Percentiles rank a stretch among this genome's conserved stretches.
These are phyloP conservation scores for Nigrograna mackinnonii DNA, from an alignment of 2,329 filamentous ascomycete species.

Conservation along the genomic window DNA sequence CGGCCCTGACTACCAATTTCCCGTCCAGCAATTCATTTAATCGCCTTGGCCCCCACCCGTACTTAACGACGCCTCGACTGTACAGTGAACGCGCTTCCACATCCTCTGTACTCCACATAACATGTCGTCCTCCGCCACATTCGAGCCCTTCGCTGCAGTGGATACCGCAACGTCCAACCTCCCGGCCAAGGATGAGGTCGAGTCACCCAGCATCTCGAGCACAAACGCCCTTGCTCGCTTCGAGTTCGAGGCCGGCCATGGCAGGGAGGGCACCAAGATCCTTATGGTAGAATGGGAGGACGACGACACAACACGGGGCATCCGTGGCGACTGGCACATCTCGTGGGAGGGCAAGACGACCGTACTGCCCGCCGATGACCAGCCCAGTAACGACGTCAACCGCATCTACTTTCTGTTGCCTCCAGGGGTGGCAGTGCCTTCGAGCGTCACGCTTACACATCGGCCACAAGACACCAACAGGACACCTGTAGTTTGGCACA, in stretches of 20 bases:
- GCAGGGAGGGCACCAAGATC: conserved; percentile 85
- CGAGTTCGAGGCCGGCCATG: conserved; percentile 78
- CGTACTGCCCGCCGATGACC: conserved; percentile 68
- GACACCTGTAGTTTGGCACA: conserved; percentile 55
- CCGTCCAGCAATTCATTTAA: conserved; percentile 29
- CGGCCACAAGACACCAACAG: conserved; percentile 49
- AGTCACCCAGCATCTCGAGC: conserved; percentile 52
- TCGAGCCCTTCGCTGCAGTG: conserved; percentile 44
- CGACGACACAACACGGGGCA: conserved; percentile 52
- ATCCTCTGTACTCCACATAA: conserved; percentile 22
- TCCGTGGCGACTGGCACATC: conserved; percentile 70
- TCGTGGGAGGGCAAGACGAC: conserved; percentile 82
- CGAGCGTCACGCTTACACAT: conserved; percentile 68
- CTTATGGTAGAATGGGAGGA: conserved; percentile 92
- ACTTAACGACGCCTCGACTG: conserved; percentile 30
- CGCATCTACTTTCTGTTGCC: conserved; percentile 82
- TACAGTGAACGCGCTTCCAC: conserved; percentile 27
- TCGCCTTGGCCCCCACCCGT: conserved; percentile 35
- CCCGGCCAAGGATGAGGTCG: conserved; percentile 42
- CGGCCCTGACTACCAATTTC: conserved; percentile 33
- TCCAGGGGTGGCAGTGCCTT: conserved; percentile 71
- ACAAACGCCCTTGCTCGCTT: conserved; percentile 76
- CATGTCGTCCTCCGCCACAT: conserved; percentile 39
- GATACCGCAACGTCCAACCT: conserved; percentile 40
- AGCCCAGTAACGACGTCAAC: conserved; percentile 53